These are phyloP conservation scores for Solanum medicagineum DNA, from an alignment of 257 asterid genomes.

Conservation along the genomic window DNA sequence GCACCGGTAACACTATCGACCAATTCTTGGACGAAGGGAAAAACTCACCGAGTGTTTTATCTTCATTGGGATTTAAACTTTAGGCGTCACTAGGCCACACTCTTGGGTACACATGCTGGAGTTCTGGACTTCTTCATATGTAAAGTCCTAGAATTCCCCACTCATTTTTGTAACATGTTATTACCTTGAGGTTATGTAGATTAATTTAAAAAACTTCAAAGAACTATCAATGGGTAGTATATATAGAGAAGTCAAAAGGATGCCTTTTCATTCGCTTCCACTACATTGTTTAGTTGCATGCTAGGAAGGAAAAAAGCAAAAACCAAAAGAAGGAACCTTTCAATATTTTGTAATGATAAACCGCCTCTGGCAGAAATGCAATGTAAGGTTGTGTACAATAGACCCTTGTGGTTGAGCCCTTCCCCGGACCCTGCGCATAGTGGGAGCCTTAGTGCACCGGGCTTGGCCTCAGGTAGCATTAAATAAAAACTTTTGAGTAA, in stretches of 20 bases:
- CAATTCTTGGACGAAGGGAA: background rate
- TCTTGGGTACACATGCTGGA: background rate
- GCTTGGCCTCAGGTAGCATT: too few relatives aligned
- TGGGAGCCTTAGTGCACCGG: too few relatives aligned
- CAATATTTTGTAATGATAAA: too few relatives aligned
- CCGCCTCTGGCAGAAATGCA: too few relatives aligned
- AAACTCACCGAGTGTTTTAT: background rate
- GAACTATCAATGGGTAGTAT: background rate
- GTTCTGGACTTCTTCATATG: background rate
- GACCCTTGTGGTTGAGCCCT: too few relatives aligned
- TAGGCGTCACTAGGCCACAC: background rate
- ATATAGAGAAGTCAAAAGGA: background rate
- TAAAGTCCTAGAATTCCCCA: background rate
- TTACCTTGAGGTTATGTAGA: background rate
- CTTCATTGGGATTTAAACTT: background rate
- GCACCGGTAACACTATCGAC: background rate
- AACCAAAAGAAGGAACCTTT: too few relatives aligned
- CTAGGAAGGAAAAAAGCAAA: too few relatives aligned
- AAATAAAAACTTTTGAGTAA: too few relatives aligned
- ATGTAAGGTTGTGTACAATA: too few relatives aligned
- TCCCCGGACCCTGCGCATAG: too few relatives aligned
- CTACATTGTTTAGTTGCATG: too few relatives aligned
- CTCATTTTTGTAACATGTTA: background rate
- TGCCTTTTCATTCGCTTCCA: too few relatives aligned
- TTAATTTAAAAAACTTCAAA: background rate